Percentiles rank a stretch among this genome's conserved stretches.
Evolutionary conservation across 2,329 filamentous ascomycete genomes (phyloP).

Genomic region (Epichloe sibirici): DNA sequence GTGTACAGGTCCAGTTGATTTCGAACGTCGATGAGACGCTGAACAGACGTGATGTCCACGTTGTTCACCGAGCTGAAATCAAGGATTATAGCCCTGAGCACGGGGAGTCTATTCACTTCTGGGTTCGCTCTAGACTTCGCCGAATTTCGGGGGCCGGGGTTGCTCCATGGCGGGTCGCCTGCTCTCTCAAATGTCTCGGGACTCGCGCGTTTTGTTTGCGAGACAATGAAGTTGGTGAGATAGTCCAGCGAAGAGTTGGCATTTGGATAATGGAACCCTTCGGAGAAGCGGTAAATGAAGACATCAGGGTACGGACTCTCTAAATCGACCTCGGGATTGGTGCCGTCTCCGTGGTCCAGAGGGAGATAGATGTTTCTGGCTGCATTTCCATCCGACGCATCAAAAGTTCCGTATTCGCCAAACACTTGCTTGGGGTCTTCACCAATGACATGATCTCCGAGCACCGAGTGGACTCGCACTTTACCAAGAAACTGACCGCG

Average conservation of each 20-base stretch:
- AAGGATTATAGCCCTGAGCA: constrained; percentile 78
- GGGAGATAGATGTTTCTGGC: constrained; percentile 77
- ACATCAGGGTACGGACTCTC: constrained; percentile 78
- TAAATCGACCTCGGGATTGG: constrained; percentile 73
- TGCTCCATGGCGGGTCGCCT: constrained; percentile 89
- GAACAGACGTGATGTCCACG: constrained; percentile 83
- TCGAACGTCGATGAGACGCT: constrained; percentile 85
- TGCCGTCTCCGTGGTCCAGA: constrained; percentile 75
- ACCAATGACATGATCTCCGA: constrained; percentile 62
- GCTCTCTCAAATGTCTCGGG: constrained; percentile 48
- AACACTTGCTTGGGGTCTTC: constrained; percentile 36
- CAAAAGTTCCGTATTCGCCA: constrained; percentile 46
- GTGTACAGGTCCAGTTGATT: constrained; percentile 86
- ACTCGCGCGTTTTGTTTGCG: constrained; percentile 65
- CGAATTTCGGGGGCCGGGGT: constrained; percentile 54
- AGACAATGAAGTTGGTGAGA: constrained; percentile 55
- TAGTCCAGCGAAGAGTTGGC: constrained; percentile 80
- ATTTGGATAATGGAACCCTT: constrained; percentile 95
- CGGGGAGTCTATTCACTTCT: constrained; percentile 39
- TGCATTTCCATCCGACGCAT: constrained; percentile 31
- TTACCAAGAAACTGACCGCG: constrained; percentile 70
- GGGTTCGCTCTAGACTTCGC: constrained; percentile 28
- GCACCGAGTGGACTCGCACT: constrained; percentile 58
- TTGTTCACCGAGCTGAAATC: constrained; percentile 93
- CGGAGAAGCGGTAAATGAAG: constrained; percentile 90